Conservation (phyloP, 2,329 filamentous ascomycete genomes). For the Pseudocercospora cruenta region DNA sequence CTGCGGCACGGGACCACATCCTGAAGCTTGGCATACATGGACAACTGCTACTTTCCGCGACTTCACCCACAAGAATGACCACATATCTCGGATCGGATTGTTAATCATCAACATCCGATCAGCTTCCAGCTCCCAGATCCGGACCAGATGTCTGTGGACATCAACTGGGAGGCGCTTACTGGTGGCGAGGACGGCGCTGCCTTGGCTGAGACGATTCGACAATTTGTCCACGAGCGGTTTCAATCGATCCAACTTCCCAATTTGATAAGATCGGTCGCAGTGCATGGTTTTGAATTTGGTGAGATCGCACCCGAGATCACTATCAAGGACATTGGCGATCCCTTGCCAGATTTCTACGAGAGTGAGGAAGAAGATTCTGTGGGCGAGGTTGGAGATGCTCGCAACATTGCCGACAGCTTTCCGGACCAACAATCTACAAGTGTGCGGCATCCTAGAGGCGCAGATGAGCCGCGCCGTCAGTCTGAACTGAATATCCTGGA, state of each 20-base stretch:
- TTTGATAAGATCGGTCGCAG: slow-evolving; percentile 94
- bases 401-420: slow-evolving; percentile 5
- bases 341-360: slow-evolving; percentile 94
- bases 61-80: neutral
- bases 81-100: neutral
- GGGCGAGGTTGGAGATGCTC: slow-evolving; percentile 42
- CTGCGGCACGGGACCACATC: neutral
- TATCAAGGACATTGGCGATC: slow-evolving; percentile 96
- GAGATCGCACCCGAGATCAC: slow-evolving; percentile 79
- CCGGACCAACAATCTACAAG: slow-evolving; percentile 14
- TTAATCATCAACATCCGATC: neutral
- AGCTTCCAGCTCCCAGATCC: slow-evolving; percentile 5
- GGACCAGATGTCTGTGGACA: slow-evolving; percentile 84
- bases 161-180: slow-evolving; percentile 94
- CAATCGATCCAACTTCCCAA: slow-evolving; percentile 87
- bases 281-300: slow-evolving; percentile 93
- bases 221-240: slow-evolving; percentile 94
- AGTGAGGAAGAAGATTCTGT: slow-evolving; percentile 69
- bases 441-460: slow-evolving; percentile 17
- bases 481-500: slow-evolving; percentile 27
- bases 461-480: slow-evolving; percentile 23
- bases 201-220: slow-evolving; percentile 82
- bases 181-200: slow-evolving; percentile 83
- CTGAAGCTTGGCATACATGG: neutral
- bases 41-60: neutral